Evolutionary conservation across 805 yeast genomes (phyloP).

Genomic region (Candida michaelii): DNA sequence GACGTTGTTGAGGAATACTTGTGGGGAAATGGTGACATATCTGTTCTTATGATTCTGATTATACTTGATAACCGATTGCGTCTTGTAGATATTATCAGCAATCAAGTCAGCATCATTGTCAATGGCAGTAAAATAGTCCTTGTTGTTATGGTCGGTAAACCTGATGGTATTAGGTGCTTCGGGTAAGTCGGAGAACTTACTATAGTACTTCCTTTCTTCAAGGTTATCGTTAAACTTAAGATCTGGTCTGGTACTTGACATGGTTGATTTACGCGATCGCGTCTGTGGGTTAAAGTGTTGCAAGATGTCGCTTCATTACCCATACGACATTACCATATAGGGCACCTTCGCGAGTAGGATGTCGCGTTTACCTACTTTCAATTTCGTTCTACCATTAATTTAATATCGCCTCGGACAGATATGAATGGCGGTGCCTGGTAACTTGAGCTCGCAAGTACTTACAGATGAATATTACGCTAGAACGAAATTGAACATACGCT

Average conservation of each 20-base stretch:
- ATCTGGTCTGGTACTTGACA: slow-evolving; percentile 44
- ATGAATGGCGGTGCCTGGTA: no score
- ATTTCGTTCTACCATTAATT: no score
- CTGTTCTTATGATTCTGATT: slow-evolving; percentile 43
- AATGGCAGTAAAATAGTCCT: slow-evolving; percentile 76
- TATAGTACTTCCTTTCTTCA: slow-evolving; percentile 43
- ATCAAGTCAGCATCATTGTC: slow-evolving; percentile 75
- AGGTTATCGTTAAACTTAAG: slow-evolving; percentile 39
- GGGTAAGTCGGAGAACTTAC: slow-evolving; percentile 49
- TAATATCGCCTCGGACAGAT: no score
- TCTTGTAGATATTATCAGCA: slow-evolving; percentile 82
- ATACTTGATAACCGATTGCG: slow-evolving; percentile 75
- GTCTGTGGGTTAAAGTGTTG: no score
- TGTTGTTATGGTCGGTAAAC: slow-evolving; percentile 66
- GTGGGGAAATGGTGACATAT: slow-evolving; percentile 76
- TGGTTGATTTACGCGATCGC: slow-evolving; percentile 13
- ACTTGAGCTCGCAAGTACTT: no score
- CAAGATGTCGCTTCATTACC: no score
- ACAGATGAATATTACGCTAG: no score
- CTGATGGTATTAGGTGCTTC: slow-evolving; percentile 54
- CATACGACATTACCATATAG: no score
- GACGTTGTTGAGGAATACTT: slow-evolving; percentile 63
- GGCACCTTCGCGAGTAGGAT: no score
- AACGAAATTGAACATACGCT: no score
- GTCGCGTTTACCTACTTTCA: no score